Evolutionary conservation across 495 filamentous ascomycete species (phyloP), one percentile per base, ranked within the genome.

Genomic region (Clavariopsis aquatica): DNA sequence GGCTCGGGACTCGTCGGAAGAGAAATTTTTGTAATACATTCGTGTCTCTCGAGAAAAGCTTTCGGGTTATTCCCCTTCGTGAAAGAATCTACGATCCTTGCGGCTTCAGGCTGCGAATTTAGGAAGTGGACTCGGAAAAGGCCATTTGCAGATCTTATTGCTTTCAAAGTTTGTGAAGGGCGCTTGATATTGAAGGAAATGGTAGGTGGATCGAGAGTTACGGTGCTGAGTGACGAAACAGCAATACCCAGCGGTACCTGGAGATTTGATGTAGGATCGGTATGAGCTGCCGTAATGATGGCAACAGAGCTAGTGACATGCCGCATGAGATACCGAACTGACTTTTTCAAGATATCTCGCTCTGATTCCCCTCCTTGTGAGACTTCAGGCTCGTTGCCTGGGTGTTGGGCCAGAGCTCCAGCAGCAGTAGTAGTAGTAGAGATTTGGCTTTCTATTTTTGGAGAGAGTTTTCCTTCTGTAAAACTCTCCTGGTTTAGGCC

Each of bases 221-320:
- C 82, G 0, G 89, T 90, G 20, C 83, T 92, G 78, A 96, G 89
- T 13, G 89, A 92, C 20, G 91, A 95, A 66, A 93, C 86, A 24
- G 90, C 92, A 80, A 94, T 88, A 55, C 84, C 91, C 24, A 81
- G 79, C 56, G 77, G 74, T 31, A 57, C 60, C 19, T 9, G 20
- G 52, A 49, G 31, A 1, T 49, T n/a, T 13, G 15, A 17, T 17
- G 13, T 41, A 20, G 28, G 36, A 29, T 45, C 47, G 31, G 27
- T 17, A 22, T 20, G 20, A 19, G 74, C 76, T 47, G 75, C 78
- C 31, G 87, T 92, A 69, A 90, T 83, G 72, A 92, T 84, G 49
- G 89, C 89, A 61, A 91, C 89, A 13, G 89, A 82, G 75, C 90
- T 85, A 0, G 88, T 82, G 20, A 92, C 79, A 45, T 78, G 79